Base-by-base conservation (phyloP, 139 green algal genomes). In the Picochlorum sp. region DNA sequence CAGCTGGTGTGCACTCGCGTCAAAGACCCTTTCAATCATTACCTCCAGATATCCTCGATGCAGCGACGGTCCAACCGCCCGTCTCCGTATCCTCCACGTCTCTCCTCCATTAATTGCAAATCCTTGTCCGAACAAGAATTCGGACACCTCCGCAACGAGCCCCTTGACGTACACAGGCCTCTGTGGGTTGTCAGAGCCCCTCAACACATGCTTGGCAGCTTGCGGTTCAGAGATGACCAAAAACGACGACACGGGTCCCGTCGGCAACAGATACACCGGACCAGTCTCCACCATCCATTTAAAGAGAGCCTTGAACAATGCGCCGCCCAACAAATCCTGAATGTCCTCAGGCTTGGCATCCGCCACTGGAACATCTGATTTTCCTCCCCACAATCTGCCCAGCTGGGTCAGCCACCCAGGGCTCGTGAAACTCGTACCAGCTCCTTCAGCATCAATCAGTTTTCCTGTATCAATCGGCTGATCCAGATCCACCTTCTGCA, bases 121-220 rank as follows among this genome's bases (percentile, higher is more conserved):
- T 45, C 93, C 94, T 10, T 91, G 76, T 0, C 94, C 94, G 77
- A 99, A 99, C 51, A 98, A 80, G 65, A 98, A 98, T 69, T 94
- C 47, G 0, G 85, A 84, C 56, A 95, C 90, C 77, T 97, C 91
- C 10, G 84, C 82, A 18, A 98, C 87, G 13, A 97, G 81, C 0
- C 92, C 92, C 73, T 98, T 98, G 50, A 83, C 66, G 65, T 98
- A 97, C 41, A 84, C 73, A 11, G 71, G 70, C 13, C 69, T 68
- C 52, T 74, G 75, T 13, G 79, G 76, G 77, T 95, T 95, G 78
- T 96, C 89, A 49, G 80, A 88, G n/a, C 66, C 49, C 5, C 87
- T 76, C 66, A 99, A 84, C 62, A 99, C 87, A 70, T 98, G 90
- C 84, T 98, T 98, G 16, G 89, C 87, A 7, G 80, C 84, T 7